Percentiles rank a stretch among this genome's conserved stretches.
Conservation (phyloP, 306 rosid species). For the Prunus campanulata region DNA sequence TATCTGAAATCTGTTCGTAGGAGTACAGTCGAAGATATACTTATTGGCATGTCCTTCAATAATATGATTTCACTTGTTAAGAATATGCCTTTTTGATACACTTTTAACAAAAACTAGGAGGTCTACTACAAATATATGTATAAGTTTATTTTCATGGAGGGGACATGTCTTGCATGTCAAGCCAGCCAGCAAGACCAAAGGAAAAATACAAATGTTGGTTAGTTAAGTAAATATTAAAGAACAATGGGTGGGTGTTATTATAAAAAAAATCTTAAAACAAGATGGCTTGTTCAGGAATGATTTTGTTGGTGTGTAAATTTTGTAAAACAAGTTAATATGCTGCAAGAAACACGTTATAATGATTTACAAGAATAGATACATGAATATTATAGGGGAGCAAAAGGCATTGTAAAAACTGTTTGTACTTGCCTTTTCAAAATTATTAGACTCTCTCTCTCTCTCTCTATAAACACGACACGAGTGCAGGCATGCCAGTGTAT, state of each 20-base stretch:
- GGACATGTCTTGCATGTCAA: neutral
- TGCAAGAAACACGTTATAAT: neutral
- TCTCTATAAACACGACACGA: no score
- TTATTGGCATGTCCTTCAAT: neutral
- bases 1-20: neutral
- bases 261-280: neutral
- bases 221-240: neutral
- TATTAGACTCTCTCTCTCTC: neutral
- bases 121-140: neutral
- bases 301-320: neutral
- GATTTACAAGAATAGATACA: neutral
- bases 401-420: neutral
- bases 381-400: neutral
- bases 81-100: neutral
- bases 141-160: neutral
- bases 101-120: neutral
- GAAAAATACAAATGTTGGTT: neutral
- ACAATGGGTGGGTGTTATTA: neutral
- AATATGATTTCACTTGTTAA: neutral
- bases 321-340: neutral
- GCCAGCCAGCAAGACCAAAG: neutral
- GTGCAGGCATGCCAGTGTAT: neutral
- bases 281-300: neutral
- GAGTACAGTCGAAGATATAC: neutral
- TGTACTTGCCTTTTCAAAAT: neutral